Percentiles rank a stretch among this genome's conserved stretches.
Conservation (phyloP, 495 filamentous ascomycete species). For the Platismatia glauca region DNA sequence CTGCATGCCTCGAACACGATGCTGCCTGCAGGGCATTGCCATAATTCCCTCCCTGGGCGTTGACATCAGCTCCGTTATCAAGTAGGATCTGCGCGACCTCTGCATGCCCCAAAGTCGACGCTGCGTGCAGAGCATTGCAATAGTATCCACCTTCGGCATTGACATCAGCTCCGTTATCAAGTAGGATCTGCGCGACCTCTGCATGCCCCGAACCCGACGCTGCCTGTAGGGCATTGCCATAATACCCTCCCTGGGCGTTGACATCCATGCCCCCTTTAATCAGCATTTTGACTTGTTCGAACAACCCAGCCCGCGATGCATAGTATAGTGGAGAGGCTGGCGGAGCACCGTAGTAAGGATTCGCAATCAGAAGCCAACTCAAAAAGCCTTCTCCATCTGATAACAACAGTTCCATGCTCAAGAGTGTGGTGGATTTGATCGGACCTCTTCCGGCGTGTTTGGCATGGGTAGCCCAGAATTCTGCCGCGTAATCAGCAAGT, state of each 20-base stretch:
- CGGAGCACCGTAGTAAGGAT: too few relatives aligned
- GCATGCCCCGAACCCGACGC: too few relatives aligned
- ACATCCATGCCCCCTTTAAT: neutral
- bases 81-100: neutral
- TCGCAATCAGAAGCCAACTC: neutral
- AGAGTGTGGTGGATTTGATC: too few relatives aligned
- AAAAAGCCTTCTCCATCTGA: neutral
- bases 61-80: neutral
- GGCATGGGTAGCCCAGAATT: neutral
- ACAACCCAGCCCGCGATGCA: neutral
- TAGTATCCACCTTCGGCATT: too few relatives aligned
- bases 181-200: too few relatives aligned
- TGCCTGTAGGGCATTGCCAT: neutral
- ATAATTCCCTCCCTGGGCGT: too few relatives aligned
- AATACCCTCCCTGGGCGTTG: neutral
- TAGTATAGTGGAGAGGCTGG: neutral
- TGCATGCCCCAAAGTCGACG: neutral
- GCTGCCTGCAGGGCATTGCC: neutral
- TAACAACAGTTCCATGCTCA: neutral
- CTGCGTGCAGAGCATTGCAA: too few relatives aligned
- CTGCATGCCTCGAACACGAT: fast-evolving
- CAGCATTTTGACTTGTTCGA: neutral
- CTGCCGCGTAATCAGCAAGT: neutral
- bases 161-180: too few relatives aligned
- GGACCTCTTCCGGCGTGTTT: neutral